Evolutionary conservation across 331 rosid genomes (phyloP).

Genomic region (Telfairia occidentalis): DNA sequence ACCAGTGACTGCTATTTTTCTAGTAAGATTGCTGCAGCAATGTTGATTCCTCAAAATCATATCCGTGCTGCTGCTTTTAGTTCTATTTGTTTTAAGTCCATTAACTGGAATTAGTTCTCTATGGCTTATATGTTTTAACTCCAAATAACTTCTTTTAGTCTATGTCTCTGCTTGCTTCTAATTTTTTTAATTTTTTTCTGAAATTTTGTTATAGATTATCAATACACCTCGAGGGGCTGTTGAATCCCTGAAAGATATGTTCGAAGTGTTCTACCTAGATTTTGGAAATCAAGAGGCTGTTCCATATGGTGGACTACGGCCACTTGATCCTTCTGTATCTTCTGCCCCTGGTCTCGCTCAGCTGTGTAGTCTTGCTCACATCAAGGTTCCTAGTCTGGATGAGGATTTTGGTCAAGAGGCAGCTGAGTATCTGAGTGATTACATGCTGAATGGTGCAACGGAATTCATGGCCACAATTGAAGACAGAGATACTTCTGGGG

Average conservation of each 20-base stretch:
- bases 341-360: conserved; percentile 72
- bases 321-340: conserved; percentile 60
- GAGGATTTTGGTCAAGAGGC: conserved; percentile 85
- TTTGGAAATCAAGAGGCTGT: conserved; percentile 82
- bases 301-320: conserved; percentile 52
- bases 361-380: conserved; percentile 66
- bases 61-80: background rate
- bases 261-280: conserved; percentile 81
- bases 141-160: background rate
- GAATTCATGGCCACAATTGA: conserved; percentile 84
- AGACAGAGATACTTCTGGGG: conserved; percentile 79
- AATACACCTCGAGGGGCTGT: conserved; percentile 69
- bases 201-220: conserved; percentile 42
- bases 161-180: conserved; percentile 3
- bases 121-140: too few relatives aligned
- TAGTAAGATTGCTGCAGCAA: background rate
- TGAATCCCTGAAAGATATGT: conserved; percentile 52
- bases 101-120: background rate
- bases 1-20: background rate
- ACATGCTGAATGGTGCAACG: conserved; percentile 42
- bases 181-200: background rate
- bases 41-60: background rate
- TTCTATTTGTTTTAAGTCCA: background rate
- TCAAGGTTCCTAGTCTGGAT: conserved; percentile 64
- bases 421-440: conserved; percentile 58